These are phyloP conservation scores for Saussurea involucrata DNA, from an alignment of 129 eudicot genomes.

Conservation along the genomic window DNA sequence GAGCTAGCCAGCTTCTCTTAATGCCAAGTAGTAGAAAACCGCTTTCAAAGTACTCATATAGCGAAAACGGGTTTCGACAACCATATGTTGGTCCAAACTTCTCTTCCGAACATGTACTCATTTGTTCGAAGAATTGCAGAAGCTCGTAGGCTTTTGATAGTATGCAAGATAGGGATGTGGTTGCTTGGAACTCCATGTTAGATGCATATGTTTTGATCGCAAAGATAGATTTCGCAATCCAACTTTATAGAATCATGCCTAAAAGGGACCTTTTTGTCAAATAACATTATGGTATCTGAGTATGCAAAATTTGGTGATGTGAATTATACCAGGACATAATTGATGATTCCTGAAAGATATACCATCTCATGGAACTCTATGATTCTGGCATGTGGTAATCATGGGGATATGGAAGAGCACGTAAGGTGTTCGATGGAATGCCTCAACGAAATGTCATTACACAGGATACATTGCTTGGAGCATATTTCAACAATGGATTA, in stretches of 20 bases:
- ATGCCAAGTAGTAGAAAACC: too few relatives aligned
- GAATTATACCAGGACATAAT: slow-evolving; percentile 26
- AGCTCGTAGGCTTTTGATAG: slow-evolving; percentile 33
- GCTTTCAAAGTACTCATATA: too few relatives aligned
- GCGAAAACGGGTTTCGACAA: slow-evolving; percentile 24
- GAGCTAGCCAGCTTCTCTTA: too few relatives aligned
- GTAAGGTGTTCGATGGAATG: slow-evolving; percentile 41
- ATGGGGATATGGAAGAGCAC: slow-evolving; percentile 42
- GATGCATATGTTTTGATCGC: slow-evolving; percentile 35
- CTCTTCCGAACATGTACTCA: slow-evolving; percentile 45
- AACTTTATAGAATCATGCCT: slow-evolving; percentile 32
- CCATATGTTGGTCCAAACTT: slow-evolving; percentile 42
- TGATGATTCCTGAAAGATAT: slow-evolving; percentile 26
- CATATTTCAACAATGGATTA: slow-evolving; percentile 21
- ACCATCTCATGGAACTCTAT: slow-evolving; percentile 42
- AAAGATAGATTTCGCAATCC: slow-evolving; percentile 26
- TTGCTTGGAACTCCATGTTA: slow-evolving; percentile 55
- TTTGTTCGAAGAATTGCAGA: slow-evolving; percentile 3
- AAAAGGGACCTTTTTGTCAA: slow-evolving; percentile 29
- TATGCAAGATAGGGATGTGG: slow-evolving; percentile 31
- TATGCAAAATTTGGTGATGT: slow-evolving; percentile 30
- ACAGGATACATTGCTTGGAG: slow-evolving; percentile 47
- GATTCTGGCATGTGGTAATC: slow-evolving; percentile 38
- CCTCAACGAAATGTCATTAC: slow-evolving; percentile 35
- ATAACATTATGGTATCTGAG: slow-evolving; percentile 40